Percentiles rank a stretch among this genome's conserved stretches.
Conservation (phyloP, 495 filamentous ascomycete genomes). For the Penicillium argentinense region DNA sequence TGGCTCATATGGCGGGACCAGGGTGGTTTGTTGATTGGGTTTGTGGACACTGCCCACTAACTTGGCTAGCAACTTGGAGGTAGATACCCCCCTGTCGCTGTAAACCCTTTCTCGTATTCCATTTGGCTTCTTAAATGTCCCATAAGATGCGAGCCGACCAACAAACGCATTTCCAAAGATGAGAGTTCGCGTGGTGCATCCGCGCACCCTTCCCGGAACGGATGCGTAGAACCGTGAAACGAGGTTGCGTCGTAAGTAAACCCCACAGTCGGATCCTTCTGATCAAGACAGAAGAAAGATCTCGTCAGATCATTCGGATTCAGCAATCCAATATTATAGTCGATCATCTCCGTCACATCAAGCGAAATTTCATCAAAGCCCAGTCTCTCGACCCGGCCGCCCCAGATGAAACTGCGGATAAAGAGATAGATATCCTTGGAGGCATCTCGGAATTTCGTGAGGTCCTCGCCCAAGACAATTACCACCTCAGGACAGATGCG, state of each 20-base stretch:
- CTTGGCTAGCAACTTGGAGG: slow-evolving; percentile 81
- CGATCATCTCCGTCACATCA: slow-evolving; percentile 82
- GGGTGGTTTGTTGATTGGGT: slow-evolving; percentile 79
- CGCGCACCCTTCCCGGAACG: slow-evolving; percentile 18
- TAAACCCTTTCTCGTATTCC: slow-evolving; percentile 78
- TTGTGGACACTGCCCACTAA: slow-evolving; percentile 83
- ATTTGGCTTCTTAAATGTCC: slow-evolving; percentile 67
- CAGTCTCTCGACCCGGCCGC: slow-evolving; percentile 68
- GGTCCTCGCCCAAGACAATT: slow-evolving; percentile 82
- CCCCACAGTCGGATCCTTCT: slow-evolving; percentile 71
- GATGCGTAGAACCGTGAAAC: slow-evolving; percentile 59
- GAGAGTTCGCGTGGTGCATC: background rate
- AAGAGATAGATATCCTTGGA: slow-evolving; percentile 77
- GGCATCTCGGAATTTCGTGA: slow-evolving; percentile 79
- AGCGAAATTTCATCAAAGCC: slow-evolving; percentile 84
- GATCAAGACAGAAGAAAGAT: slow-evolving; percentile 81
- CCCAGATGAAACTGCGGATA: slow-evolving; percentile 71
- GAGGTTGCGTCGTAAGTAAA: slow-evolving; percentile 72
- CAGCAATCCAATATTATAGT: slow-evolving; percentile 71
- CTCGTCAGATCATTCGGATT: slow-evolving; percentile 61
- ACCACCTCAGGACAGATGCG: slow-evolving; percentile 80
- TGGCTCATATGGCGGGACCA: slow-evolving; percentile 61
- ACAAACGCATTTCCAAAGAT: slow-evolving; percentile 52
- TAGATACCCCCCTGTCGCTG: slow-evolving; percentile 83
- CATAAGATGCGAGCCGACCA: slow-evolving; percentile 74